Evolutionary conservation across 768 basidiomycete genomes (phyloP).

Genomic region (Auricularia sp.): DNA sequence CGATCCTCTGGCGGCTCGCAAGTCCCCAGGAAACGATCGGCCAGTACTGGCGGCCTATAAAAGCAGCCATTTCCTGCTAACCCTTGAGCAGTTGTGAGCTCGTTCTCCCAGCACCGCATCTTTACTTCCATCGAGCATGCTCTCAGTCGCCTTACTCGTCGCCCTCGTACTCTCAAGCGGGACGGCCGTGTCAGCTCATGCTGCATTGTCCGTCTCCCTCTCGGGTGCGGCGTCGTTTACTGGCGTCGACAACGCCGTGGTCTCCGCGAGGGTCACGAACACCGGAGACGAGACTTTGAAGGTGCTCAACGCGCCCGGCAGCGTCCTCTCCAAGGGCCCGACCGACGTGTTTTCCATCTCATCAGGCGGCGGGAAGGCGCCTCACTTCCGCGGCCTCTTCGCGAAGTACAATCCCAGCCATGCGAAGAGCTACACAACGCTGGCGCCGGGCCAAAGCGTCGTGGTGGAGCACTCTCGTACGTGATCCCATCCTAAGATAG

Average conservation of each 20-base stretch:
- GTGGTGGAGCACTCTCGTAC: slow-evolving; percentile 9
- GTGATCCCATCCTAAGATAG: neutral
- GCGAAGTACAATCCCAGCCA: slow-evolving; percentile 31
- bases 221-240: slow-evolving; percentile 8
- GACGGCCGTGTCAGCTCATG: neutral
- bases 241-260: slow-evolving; percentile 29
- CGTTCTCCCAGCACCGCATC: too few relatives aligned
- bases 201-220: neutral
- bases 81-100: too few relatives aligned
- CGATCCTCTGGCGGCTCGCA: too few relatives aligned
- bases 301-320: slow-evolving; percentile 36
- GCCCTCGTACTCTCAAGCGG: too few relatives aligned
- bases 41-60: too few relatives aligned
- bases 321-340: slow-evolving; percentile 31
- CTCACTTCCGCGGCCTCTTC: slow-evolving; percentile 31
- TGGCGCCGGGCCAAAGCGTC: slow-evolving; percentile 18
- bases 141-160: too few relatives aligned
- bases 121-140: too few relatives aligned
- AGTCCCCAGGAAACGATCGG: too few relatives aligned
- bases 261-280: slow-evolving; percentile 35
- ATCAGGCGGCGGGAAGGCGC: slow-evolving; percentile 24
- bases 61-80: too few relatives aligned
- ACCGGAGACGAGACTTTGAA: slow-evolving; percentile 39
- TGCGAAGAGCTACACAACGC: slow-evolving; percentile 23
- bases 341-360: slow-evolving; percentile 35